Evolutionary conservation across 768 basidiomycete species (phyloP).

Genomic region (Boletellus emodensis): DNA sequence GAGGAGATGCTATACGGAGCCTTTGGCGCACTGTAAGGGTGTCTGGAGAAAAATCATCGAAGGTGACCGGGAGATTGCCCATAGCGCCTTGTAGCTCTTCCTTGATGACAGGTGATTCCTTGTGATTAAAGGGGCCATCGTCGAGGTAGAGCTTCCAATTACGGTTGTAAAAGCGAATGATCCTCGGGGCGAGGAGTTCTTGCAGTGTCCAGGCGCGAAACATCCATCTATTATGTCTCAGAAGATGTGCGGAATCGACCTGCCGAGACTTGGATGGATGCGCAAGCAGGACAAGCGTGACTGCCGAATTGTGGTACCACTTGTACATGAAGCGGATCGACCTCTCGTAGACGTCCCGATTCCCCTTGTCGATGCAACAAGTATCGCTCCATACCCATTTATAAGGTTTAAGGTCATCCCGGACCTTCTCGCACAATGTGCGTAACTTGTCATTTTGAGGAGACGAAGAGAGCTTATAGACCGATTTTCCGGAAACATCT

Average conservation of each 20-base stretch:
- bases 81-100: neutral
- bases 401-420: neutral
- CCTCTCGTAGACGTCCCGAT: neutral
- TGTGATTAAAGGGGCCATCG: slow-evolving; percentile 2
- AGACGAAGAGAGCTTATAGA: neutral
- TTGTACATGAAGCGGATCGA: slow-evolving; percentile 14
- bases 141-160: slow-evolving; percentile 3
- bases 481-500: neutral
- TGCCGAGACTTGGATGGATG: neutral
- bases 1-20: slow-evolving; percentile 13
- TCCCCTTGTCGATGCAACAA: too few relatives aligned
- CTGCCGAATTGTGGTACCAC: slow-evolving; percentile 10
- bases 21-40: slow-evolving; percentile 2
- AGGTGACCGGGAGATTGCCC: too few relatives aligned
- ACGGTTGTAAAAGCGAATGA: slow-evolving; percentile 11
- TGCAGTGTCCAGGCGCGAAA: slow-evolving; percentile 14
- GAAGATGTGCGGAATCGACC: neutral
- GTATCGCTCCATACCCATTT: slow-evolving; percentile 14
- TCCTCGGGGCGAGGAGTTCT: slow-evolving; percentile 10
- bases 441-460: slow-evolving; percentile 7
- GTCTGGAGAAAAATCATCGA: slow-evolving; percentile 2
- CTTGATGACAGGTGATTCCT: neutral
- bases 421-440: slow-evolving; percentile 5
- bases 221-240: slow-evolving; percentile 15
- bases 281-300: slow-evolving; percentile 13